Conservation (phyloP, 2,329 filamentous ascomycete genomes). For the Aquanectria penicillioides region DNA sequence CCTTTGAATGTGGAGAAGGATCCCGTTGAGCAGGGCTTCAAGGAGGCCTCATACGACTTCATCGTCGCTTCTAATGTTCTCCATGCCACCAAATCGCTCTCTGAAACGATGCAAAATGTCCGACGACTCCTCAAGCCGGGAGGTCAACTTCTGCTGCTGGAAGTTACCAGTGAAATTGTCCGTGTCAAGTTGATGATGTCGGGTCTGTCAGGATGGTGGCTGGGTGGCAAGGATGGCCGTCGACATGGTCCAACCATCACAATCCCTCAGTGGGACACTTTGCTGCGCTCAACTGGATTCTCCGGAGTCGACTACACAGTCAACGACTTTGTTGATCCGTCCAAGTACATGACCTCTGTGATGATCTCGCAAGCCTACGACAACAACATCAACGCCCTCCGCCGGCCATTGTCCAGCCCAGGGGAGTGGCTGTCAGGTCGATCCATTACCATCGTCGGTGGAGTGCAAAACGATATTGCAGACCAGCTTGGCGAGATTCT, state of each 20-base stretch:
- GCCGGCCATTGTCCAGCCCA: too few species aligned
- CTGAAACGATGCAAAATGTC: neutral
- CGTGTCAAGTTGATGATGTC: neutral
- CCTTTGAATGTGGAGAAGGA: neutral
- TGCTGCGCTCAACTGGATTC: neutral
- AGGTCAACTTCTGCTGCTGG: neutral
- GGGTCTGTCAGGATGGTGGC: neutral
- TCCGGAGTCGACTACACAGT: neutral
- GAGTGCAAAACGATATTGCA: too few species aligned
- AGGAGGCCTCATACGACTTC: neutral
- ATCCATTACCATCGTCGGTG: too few species aligned
- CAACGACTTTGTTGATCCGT: neutral
- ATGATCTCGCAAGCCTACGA: neutral
- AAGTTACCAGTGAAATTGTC: neutral
- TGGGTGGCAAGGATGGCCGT: neutral
- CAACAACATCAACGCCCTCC: too few species aligned
- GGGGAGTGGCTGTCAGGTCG: too few species aligned
- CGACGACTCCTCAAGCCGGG: neutral
- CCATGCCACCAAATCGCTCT: neutral
- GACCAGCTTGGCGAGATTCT: too few species aligned
- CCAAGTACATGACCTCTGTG: neutral
- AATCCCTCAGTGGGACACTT: neutral
- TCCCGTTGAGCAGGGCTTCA: neutral
- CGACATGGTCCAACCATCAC: neutral
- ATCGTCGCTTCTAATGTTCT: neutral